A percentile compares a stretch with the other conserved stretches of the same genome.
Evolutionary conservation across 352 stramenopile species (phyloP).

Genomic region (Pythium dissotocum): DNA sequence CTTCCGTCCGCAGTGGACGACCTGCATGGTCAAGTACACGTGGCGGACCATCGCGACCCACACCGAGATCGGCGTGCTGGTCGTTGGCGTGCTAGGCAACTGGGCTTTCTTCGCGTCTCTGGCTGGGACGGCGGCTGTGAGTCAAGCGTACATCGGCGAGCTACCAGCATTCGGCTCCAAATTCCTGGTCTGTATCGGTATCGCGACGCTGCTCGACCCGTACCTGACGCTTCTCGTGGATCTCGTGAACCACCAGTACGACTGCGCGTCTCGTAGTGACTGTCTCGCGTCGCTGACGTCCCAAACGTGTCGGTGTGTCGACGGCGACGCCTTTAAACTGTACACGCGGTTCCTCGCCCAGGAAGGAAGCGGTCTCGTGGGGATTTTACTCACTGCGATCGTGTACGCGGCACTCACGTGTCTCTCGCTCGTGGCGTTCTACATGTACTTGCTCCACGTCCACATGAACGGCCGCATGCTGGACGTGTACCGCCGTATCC

Average conservation of each 20-base stretch:
- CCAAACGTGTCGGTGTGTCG: constrained; percentile 54
- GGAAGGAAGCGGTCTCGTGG: constrained; percentile 79
- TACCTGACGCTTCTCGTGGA: constrained; percentile 83
- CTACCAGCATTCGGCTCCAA: constrained; percentile 72
- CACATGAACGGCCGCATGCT: constrained; percentile 92
- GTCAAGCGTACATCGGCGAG: constrained; percentile 55
- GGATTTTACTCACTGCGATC: constrained; percentile 76
- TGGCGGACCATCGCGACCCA: constrained; percentile 56
- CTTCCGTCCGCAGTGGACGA: constrained; percentile 60
- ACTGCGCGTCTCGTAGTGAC: constrained; percentile 46
- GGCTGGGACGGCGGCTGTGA: constrained; percentile 37
- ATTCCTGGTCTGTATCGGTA: constrained; percentile 76
- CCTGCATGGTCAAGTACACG: constrained; percentile 88
- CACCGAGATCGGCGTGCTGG: constrained; percentile 73
- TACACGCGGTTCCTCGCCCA: constrained; percentile 73
- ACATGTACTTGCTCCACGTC: constrained; percentile 81
- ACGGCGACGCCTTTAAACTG: constrained; percentile 90
- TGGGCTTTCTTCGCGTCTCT: constrained; percentile 51
- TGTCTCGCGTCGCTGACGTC: constrained; percentile 46
- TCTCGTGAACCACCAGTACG: constrained; percentile 73
- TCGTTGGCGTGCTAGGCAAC: constrained; percentile 56
- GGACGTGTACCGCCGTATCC: constrained; percentile 81
- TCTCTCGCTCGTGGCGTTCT: constrained; percentile 54
- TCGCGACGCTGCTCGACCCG: constrained; percentile 80
- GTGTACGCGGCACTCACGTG: constrained; percentile 69